Percentiles rank a stretch among this genome's conserved stretches.
phyloP scores from a whole-genome alignment of 345 rosid genomes.

The Rhizophora mangle region DNA sequence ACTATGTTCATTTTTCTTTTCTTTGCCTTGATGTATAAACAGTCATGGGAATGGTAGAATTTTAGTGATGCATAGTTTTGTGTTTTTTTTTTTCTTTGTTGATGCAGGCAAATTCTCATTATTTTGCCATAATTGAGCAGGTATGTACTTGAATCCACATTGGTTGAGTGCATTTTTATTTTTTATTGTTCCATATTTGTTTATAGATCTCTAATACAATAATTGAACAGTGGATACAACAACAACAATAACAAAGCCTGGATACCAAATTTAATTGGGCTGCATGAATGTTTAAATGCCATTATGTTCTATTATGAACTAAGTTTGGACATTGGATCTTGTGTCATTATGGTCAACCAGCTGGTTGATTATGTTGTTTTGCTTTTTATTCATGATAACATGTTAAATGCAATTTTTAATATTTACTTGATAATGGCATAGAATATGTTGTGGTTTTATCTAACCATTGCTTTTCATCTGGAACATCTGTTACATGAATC shows the following conservation, averaged over 20 bases:
- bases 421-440: no score
- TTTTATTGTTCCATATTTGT: background rate
- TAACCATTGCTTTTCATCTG: background rate
- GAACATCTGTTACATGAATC: background rate
- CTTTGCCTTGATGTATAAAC: background rate
- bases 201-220: background rate
- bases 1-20: background rate
- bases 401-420: no score
- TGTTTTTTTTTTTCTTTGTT: conserved; percentile 27
- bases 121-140: conserved; percentile 94
- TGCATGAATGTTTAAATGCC: no score
- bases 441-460: background rate
- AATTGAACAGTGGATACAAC: no score
- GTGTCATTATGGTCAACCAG: no score
- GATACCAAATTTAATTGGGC: no score
- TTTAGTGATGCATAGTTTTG: conserved; percentile 13
- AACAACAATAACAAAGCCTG: no score
- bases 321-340: no score
- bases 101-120: conserved; percentile 97
- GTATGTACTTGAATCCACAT: conserved; percentile 27
- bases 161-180: background rate
- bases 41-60: background rate
- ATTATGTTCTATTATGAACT: no score
- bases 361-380: no score
- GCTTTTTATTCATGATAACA: no score